Evolutionary conservation across 2,329 filamentous ascomycete species (phyloP), one percentile per base, ranked within the genome.

Genomic region (Chrysoporthe puriensis): DNA sequence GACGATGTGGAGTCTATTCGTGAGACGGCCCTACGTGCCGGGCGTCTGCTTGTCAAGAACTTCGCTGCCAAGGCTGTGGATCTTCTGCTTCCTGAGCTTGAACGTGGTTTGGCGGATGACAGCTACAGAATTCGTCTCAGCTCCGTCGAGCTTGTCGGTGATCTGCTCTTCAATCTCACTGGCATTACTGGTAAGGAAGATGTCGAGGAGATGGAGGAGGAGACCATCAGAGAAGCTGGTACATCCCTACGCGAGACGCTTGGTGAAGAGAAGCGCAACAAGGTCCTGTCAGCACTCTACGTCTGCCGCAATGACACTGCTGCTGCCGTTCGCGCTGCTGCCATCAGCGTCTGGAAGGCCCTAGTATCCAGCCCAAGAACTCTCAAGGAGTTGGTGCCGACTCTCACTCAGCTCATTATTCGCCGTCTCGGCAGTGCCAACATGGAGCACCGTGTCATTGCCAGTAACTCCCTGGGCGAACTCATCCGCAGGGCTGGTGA

Each of bases 391-490:
- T 88, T 99, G 75, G 91, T 97, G 59, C 95, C 96, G 57, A 97
- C 94, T 1, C 90, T 99, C 69, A 97, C 94, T 6, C 94, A 97
- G 77, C 89, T 99, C 71, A 91, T 99, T 73, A 98, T 99, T 77
- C 90, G 93, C 69, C 92, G 96, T 61, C 87, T 99, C 73, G 96
- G 94, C 70, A 98, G 94, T 78, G 91, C 94, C 58, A 98, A 97
- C 76, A 94, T 97, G 90, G 96, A 99, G 79, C 96, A 99, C 79
- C 98, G 97, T 83, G 91, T 97, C 73, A 99, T 99, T 83, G 96
- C 96, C 72, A 95, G 95, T 78, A 98, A 98, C 78, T 94, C 96
- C 61, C 86, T 99, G 66, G 96, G 96, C 76, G 96, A 99, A 78
- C 88, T 99, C 72, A 98, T 99, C 75, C 91, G 96, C 75, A 97